These are phyloP conservation scores for Pseudozyma tsukubaensis DNA, from an alignment of 1,284 basidiomycete species.

Conservation along the genomic window DNA sequence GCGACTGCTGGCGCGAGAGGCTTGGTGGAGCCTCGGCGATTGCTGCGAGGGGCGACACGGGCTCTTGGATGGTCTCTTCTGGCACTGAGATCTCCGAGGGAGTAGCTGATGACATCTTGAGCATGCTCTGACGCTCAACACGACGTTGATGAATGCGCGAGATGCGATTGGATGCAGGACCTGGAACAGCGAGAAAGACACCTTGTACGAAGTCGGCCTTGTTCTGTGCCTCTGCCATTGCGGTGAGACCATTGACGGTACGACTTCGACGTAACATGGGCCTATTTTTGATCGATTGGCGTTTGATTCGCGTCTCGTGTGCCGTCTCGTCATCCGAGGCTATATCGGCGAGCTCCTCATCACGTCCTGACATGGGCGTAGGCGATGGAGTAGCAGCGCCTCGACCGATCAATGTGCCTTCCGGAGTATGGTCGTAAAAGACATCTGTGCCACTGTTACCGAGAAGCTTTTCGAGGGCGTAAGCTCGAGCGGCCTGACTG, in stretches of 20 bases:
- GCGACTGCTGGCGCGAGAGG: slow-evolving; percentile 45
- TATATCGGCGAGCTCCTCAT: slow-evolving; percentile 27
- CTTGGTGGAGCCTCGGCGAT: slow-evolving; percentile 8
- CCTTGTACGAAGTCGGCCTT: slow-evolving; percentile 57
- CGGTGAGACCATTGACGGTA: slow-evolving; percentile 58
- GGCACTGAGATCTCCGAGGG: slow-evolving; percentile 14
- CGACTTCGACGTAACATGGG: slow-evolving; percentile 41
- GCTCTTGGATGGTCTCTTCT: not conserved
- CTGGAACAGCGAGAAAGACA: slow-evolving; percentile 47
- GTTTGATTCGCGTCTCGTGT: slow-evolving; percentile 27
- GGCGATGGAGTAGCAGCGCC: slow-evolving; percentile 40
- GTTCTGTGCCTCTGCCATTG: slow-evolving; percentile 54
- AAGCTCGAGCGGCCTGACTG: slow-evolving; percentile 63
- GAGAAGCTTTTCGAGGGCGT: slow-evolving; percentile 66
- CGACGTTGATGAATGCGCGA: slow-evolving; percentile 45
- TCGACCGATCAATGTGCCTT: slow-evolving; percentile 38
- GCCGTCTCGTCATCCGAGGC: slow-evolving; percentile 45
- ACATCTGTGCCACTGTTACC: slow-evolving; percentile 55
- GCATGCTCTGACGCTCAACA: slow-evolving; percentile 39
- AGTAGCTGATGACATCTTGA: slow-evolving; percentile 7
- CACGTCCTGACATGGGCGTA: slow-evolving; percentile 11
- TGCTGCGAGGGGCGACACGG: slow-evolving; percentile 3
- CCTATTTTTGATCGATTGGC: slow-evolving; percentile 36
- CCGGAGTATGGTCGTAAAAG: slow-evolving; percentile 47
- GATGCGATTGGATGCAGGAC: slow-evolving; percentile 45